Base-by-base conservation (phyloP, 768 basidiomycete species). In the Gloeostereum incarnatum region DNA sequence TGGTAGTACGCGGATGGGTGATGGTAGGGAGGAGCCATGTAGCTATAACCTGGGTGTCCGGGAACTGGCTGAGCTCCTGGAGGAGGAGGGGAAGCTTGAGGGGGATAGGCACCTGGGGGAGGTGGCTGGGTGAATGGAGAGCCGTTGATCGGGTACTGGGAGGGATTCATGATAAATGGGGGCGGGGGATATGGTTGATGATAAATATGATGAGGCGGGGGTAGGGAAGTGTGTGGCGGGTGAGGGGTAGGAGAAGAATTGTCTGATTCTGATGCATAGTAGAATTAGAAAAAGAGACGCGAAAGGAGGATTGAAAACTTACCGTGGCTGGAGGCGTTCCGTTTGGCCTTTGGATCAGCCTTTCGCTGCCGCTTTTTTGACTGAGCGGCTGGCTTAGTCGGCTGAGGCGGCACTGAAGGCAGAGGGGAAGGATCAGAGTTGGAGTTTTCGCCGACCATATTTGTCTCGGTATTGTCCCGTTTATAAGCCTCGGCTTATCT, bases 161-260 rank as follows among this genome's bases (percentile, higher is more conserved):
- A 19, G 31, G 38, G 75, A 55, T 84, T 86, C 81, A 84, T 85
- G 55, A 77, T 65, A 49, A 72, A 75, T 6, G 71, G 62, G 18
- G 65, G 65, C 24, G 62, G 63, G 33, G 74, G 73, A 55, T 76
- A 78, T 11, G 75, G 70, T 49, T 72, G 74, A 45, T 71, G 66
- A 41, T 35, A 54, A 57, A 26, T 49, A 58, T 55, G 53, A 73
- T 54, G 54, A 65, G 55, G 45, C 52, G 55, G 49, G 56, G 41
- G 45, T 29, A 54, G 61, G 27, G 49, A 16, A 46, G 51, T 40
- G 40, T 55, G 55, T 40, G 57, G 54, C 39, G 59, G 50, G 20
- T 61, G 45, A 35, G 58, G 47, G 52, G 31, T 39, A 41, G 36
- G 31, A 41, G 40, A 38, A 33, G 39, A 32, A 13, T 25, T 9